phyloP scores from a whole-genome alignment of 805 yeast species.

The Limtongozyma cylindracea region DNA sequence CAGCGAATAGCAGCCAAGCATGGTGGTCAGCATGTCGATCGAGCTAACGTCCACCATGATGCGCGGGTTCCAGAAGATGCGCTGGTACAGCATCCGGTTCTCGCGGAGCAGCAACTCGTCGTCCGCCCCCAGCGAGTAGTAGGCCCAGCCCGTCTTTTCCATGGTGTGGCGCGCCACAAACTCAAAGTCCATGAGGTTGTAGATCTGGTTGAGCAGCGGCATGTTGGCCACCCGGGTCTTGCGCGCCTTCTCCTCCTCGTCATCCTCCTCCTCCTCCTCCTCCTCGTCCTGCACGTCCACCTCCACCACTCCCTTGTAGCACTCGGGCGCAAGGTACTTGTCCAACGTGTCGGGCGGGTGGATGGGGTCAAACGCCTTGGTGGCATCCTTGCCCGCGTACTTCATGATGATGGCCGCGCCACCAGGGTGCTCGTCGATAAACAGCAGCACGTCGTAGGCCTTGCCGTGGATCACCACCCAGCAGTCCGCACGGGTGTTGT shows the following conservation, averaged over 20 bases:
- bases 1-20: constrained; percentile 44
- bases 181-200: constrained; percentile 73
- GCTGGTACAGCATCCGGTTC: constrained; percentile 73
- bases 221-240: constrained; percentile 16
- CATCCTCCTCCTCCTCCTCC: constrained; percentile 15
- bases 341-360: constrained; percentile 72
- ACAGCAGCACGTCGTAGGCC: constrained; percentile 55
- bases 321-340: constrained; percentile 25
- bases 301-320: constrained; percentile 9
- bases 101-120: constrained; percentile 82
- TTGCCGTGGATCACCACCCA: constrained; percentile 71
- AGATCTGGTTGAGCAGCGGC: constrained; percentile 48
- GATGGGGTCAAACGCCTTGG: constrained; percentile 65
- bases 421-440: constrained; percentile 49
- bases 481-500: constrained; percentile 33
- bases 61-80: constrained; percentile 71
- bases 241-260: constrained; percentile 6
- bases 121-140: constrained; percentile 78
- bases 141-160: constrained; percentile 70
- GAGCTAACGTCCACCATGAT: constrained; percentile 59
- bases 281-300: constrained; percentile 8
- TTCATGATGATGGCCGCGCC: constrained; percentile 27
- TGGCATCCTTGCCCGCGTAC: constrained; percentile 30
- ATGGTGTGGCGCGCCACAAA: constrained; percentile 58
- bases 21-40: constrained; percentile 42